Percentiles rank a stretch among this genome's conserved stretches.
These are phyloP conservation scores for Phytophthora cactorum DNA, from an alignment of 352 stramenopile genomes.

Conservation along the genomic window DNA sequence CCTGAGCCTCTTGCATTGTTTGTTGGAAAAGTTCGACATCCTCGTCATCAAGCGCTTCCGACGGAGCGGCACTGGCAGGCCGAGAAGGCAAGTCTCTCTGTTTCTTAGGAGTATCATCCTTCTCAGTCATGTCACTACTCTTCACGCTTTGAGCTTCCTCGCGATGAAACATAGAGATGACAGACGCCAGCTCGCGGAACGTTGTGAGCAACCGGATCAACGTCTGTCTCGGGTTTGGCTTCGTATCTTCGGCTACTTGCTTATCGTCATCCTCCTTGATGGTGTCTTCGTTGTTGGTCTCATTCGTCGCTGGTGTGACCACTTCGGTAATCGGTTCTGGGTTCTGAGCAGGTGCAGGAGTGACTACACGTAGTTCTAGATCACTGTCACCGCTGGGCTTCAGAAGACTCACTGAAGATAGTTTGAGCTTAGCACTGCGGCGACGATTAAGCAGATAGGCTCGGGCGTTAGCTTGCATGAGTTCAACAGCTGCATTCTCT, in stretches of 20 bases:
- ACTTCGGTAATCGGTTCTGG: slow-evolving; percentile 6
- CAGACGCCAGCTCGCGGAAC: slow-evolving; percentile 36
- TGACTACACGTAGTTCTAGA: not conserved
- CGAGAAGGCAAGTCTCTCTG: slow-evolving; percentile 7
- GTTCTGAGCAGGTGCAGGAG: slow-evolving; percentile 2
- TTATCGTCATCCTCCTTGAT: slow-evolving; percentile 1
- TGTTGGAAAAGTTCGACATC: slow-evolving; percentile 34
- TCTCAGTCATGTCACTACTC: slow-evolving; percentile 10
- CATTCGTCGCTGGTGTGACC: not conserved
- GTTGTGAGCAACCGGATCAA: slow-evolving; percentile 33
- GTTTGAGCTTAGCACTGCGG: slow-evolving; percentile 28
- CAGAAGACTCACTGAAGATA: not conserved
- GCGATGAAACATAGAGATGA: slow-evolving; percentile 28
- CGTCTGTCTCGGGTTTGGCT: slow-evolving; percentile 25
- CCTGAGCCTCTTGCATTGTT: slow-evolving; percentile 35
- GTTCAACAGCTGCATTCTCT: slow-evolving; percentile 58
- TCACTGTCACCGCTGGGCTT: slow-evolving; percentile 20
- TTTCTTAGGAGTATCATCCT: not conserved
- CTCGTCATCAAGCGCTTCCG: slow-evolving; percentile 21
- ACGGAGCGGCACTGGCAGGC: slow-evolving; percentile 1
- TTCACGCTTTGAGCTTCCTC: not conserved
- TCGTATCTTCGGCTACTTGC: slow-evolving; percentile 1
- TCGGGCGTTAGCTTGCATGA: slow-evolving; percentile 72
- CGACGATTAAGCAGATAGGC: slow-evolving; percentile 62
- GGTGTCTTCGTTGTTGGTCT: slow-evolving; percentile 3